Evolutionary conservation across 2,329 filamentous ascomycete species (phyloP).

Genomic region (Didymella arachidicola): DNA sequence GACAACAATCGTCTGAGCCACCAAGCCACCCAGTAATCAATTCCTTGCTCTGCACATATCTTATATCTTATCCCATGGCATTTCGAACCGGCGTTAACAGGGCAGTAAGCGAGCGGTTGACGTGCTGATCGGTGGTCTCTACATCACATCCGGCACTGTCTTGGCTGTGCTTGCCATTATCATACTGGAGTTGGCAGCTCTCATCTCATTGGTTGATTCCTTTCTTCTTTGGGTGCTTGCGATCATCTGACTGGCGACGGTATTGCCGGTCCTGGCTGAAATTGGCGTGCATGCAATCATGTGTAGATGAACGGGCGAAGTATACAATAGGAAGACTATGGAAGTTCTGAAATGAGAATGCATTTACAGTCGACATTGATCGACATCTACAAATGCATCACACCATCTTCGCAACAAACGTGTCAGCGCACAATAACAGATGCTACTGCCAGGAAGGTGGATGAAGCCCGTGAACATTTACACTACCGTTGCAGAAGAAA

Average conservation of each 20-base stretch:
- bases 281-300: conserved; percentile 4
- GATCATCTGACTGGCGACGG: background rate
- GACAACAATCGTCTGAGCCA: conserved; percentile 31
- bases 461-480: too few relatives aligned
- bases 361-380: background rate
- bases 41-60: background rate
- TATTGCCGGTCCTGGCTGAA: background rate
- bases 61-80: conserved; percentile 7
- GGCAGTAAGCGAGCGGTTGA: conserved; percentile 15
- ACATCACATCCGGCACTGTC: conserved; percentile 10
- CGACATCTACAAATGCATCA: background rate
- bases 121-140: conserved; percentile 19
- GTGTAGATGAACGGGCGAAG: conserved; percentile 13
- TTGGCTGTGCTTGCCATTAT: conserved; percentile 9
- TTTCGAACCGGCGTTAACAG: conserved; percentile 26
- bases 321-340: conserved; percentile 6
- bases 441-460: background rate
- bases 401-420: background rate
- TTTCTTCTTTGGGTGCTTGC: conserved; percentile 4
- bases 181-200: conserved; percentile 11
- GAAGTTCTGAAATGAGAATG: conserved; percentile 5
- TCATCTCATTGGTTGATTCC: conserved; percentile 9
- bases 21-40: conserved; percentile 43
- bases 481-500: too few relatives aligned
- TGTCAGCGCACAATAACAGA: background rate